These are phyloP conservation scores for Raffaelea arxii DNA, from an alignment of 2,329 filamentous ascomycete species.

Conservation along the genomic window DNA sequence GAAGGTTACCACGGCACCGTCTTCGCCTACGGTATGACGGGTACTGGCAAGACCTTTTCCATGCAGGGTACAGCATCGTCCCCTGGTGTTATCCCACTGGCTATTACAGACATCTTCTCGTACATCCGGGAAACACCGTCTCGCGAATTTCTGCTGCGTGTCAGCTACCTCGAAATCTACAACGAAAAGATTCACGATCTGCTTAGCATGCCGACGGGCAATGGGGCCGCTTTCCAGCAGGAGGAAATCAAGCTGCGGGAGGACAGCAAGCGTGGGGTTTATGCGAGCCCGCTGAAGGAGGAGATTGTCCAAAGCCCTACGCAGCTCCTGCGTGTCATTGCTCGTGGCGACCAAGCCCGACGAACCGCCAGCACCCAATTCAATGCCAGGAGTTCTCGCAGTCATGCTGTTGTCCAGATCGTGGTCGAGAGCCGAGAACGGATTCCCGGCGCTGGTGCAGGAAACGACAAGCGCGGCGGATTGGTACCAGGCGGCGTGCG, in stretches of 20 bases:
- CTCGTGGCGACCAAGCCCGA: conserved; percentile 82
- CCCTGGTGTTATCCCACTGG: conserved; percentile 90
- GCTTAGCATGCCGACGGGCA: conserved; percentile 60
- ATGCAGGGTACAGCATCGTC: conserved; percentile 98
- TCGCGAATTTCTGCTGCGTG: conserved; percentile 84
- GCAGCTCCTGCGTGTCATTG: conserved; percentile 88
- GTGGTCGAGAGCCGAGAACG: conserved; percentile 95
- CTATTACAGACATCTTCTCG: conserved; percentile 98
- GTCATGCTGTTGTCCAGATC: conserved; percentile 96
- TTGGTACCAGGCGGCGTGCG: conserved; percentile 80
- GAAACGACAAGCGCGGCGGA: conserved; percentile 55
- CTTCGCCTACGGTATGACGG: conserved; percentile 98
- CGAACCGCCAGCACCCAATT: conserved; percentile 92
- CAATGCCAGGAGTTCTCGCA: conserved; percentile 91
- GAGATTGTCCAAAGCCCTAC: conserved; percentile 98
- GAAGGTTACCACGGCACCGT: conserved; percentile 98
- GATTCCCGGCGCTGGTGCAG: conserved; percentile 42
- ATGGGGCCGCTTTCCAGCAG: conserved; percentile 47
- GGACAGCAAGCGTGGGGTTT: conserved; percentile 92
- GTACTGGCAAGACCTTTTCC: conserved; percentile 96
- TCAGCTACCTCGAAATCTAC: conserved; percentile 98
- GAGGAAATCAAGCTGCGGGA: conserved; percentile 97
- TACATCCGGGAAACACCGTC: conserved; percentile 96
- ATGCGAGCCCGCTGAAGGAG: conserved; percentile 91
- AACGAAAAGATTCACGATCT: conserved; percentile 97